Evolutionary conservation across 2,329 filamentous ascomycete genomes (phyloP).

Genomic region (Paraphoma chrysanthemicola): DNA sequence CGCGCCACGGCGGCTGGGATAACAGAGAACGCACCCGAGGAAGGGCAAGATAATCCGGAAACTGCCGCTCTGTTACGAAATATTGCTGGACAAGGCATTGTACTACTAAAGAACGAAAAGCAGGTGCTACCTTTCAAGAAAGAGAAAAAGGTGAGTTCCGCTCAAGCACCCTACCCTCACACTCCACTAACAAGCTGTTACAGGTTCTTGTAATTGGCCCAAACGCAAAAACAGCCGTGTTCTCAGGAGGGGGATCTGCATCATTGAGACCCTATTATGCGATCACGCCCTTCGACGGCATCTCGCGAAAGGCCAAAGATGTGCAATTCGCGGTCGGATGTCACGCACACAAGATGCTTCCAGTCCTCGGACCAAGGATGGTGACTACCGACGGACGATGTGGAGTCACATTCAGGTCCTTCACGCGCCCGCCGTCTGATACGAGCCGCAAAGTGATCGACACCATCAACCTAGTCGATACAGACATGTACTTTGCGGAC

Average conservation of each 20-base stretch:
- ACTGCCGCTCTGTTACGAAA: neutral
- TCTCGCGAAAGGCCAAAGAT: neutral
- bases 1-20: conserved; percentile 62
- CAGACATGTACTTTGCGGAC: neutral
- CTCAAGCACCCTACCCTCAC: neutral
- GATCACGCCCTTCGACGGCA: conserved; percentile 1
- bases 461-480: neutral
- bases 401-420: no score
- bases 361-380: neutral
- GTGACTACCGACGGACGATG: neutral
- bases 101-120: conserved; percentile 11
- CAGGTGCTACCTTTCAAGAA: conserved; percentile 4
- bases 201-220: conserved; percentile 64
- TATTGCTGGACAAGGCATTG: conserved; percentile 4
- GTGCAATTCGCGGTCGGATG: neutral
- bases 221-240: conserved; percentile 1
- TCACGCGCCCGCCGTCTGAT: no score
- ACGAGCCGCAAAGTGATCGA: neutral
- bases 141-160: conserved; percentile 7
- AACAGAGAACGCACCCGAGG: conserved; percentile 58
- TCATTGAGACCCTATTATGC: conserved; percentile 1
- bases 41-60: conserved; percentile 59
- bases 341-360: neutral
- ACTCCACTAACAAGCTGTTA: no score
- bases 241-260: conserved; percentile 3